Conservation (phyloP, 2,329 filamentous ascomycete genomes). For the Neofusicoccum sp. region DNA sequence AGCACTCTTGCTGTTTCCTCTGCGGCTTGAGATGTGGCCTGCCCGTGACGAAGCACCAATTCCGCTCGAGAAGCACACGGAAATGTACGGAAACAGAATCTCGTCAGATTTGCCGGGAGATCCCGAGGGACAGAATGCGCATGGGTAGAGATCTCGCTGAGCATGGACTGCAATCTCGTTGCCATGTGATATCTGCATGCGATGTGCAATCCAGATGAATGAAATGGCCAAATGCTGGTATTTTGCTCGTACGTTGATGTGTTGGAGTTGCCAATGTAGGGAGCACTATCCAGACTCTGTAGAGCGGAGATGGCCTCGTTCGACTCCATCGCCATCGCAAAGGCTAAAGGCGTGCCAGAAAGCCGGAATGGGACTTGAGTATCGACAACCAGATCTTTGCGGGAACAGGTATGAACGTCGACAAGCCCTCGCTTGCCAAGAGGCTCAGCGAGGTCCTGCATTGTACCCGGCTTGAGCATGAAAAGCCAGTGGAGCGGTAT, state of each 20-base stretch:
- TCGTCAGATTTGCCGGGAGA: not conserved
- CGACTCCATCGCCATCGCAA: not conserved
- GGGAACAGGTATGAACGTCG: not conserved
- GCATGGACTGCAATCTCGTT: not conserved
- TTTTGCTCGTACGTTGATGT: not conserved
- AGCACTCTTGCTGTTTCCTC: not conserved
- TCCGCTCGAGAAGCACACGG: not conserved
- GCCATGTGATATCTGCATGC: not conserved
- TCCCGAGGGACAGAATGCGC: too few species aligned
- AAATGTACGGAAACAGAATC: not conserved
- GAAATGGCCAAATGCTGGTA: not conserved
- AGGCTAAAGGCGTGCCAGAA: not conserved
- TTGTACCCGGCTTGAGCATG: not conserved
- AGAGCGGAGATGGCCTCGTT: not conserved
- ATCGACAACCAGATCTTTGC: not conserved
- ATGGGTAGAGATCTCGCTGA: too few species aligned
- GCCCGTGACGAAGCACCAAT: not conserved
- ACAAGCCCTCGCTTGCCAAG: not conserved
- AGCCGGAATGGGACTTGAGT: not conserved
- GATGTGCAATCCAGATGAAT: not conserved
- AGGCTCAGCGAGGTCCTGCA: not conserved
- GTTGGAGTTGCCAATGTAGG: not conserved
- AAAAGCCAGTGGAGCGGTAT: not conserved
- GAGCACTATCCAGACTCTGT: not conserved
- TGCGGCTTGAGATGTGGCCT: not conserved